Percentiles rank a stretch among this genome's conserved stretches.
These are phyloP conservation scores for Colletotrichum sidae DNA, from an alignment of 2,329 filamentous ascomycete species.

Conservation along the genomic window DNA sequence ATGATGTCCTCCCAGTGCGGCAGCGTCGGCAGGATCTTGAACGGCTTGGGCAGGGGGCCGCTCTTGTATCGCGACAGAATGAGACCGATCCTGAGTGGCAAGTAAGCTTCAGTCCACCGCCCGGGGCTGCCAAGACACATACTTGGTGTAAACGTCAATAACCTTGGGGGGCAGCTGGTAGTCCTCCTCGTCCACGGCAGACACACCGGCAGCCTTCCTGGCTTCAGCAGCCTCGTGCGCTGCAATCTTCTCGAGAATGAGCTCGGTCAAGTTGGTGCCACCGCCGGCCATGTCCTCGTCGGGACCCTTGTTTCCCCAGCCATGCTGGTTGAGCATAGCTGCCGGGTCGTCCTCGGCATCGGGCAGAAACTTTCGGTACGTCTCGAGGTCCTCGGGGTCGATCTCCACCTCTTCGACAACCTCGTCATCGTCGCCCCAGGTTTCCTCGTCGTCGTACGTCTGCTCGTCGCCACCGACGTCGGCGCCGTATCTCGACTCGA, in stretches of 20 bases:
- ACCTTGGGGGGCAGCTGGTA: slow-evolving; percentile 91
- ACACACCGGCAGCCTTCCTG: slow-evolving; percentile 55
- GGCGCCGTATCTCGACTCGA: slow-evolving; percentile 79
- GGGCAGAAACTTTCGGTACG: slow-evolving; percentile 91
- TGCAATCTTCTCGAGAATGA: slow-evolving; percentile 95
- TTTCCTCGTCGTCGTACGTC: slow-evolving; percentile 67
- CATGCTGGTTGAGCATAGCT: slow-evolving; percentile 71
- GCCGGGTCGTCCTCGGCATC: slow-evolving; percentile 75
- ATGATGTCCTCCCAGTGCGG: slow-evolving; percentile 93
- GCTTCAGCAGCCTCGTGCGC: slow-evolving; percentile 81
- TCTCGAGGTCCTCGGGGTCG: slow-evolving; percentile 88
- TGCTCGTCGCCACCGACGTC: slow-evolving; percentile 61
- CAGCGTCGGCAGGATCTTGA: slow-evolving; percentile 94
- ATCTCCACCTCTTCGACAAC: slow-evolving; percentile 80
- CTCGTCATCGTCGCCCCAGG: slow-evolving; percentile 84
- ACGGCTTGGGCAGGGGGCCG: slow-evolving; percentile 95
- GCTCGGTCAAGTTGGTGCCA: slow-evolving; percentile 85
- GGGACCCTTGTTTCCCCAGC: slow-evolving; percentile 62
- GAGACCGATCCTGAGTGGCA: slow-evolving; percentile 74
- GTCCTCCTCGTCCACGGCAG: slow-evolving; percentile 80
- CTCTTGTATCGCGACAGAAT: slow-evolving; percentile 94
- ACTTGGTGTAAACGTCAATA: slow-evolving; percentile 93
- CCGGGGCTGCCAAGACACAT: slow-evolving; percentile 42
- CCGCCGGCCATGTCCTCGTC: slow-evolving; percentile 57
- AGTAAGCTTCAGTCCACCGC: slow-evolving; percentile 31